Percentiles rank a stretch among this genome's conserved stretches.
Evolutionary conservation across 257 asterid species (phyloP).

Genomic region (Plantago ovata): DNA sequence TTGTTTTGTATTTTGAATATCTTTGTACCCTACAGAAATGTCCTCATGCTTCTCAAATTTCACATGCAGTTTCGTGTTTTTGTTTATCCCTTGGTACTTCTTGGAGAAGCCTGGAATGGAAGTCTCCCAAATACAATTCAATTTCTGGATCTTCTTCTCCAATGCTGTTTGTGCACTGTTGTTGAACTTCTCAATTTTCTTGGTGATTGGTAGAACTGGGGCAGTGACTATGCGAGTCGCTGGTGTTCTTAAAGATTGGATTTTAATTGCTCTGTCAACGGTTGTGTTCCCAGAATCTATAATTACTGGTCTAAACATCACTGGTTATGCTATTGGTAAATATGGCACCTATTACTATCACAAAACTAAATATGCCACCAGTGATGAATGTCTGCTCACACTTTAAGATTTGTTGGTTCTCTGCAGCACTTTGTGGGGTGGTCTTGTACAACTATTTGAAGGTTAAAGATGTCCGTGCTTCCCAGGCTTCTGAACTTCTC

Average conservation of each 20-base stretch:
- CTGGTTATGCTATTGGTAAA: conserved; percentile 66
- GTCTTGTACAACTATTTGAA: conserved; percentile 69
- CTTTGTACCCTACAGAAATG: background rate
- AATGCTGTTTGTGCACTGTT: conserved; percentile 64
- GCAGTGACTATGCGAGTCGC: conserved; percentile 80
- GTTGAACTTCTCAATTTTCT: conserved; percentile 67
- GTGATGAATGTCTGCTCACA: background rate
- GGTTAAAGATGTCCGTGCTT: conserved; percentile 50
- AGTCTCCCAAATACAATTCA: conserved; percentile 58
- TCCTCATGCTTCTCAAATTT: conserved; percentile 10
- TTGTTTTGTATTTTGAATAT: background rate
- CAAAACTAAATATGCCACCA: background rate
- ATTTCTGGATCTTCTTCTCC: conserved; percentile 70
- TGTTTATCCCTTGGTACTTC: conserved; percentile 68
- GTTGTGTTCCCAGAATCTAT: conserved; percentile 65
- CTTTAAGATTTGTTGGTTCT: background rate
- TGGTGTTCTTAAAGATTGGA: conserved; percentile 77
- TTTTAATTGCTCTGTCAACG: conserved; percentile 64
- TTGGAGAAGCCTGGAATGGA: conserved; percentile 73
- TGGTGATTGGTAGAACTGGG: conserved; percentile 76
- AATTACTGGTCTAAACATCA: conserved; percentile 59
- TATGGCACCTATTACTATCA: background rate
- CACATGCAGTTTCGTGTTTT: conserved; percentile 56
- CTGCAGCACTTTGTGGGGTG: conserved; percentile 35
- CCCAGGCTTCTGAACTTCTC: conserved; percentile 42